Percentiles rank a stretch among this genome's conserved stretches.
Conservation (phyloP, 2,329 filamentous ascomycete genomes). For the Fusarium sp. region DNA sequence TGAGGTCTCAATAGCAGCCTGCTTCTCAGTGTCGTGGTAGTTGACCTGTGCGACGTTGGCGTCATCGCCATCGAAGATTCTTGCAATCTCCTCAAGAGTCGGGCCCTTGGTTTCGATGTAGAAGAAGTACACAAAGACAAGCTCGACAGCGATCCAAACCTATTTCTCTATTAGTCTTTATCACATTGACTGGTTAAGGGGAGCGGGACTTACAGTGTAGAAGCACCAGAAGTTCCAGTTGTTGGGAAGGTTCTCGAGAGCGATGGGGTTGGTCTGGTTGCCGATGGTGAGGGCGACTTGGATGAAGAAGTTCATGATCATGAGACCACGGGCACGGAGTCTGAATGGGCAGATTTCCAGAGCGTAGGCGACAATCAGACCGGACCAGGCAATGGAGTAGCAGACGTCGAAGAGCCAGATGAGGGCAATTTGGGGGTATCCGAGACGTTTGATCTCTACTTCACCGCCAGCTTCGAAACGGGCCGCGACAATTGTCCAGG, state of each 20-base stretch:
- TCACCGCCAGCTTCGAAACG: constrained; percentile 19
- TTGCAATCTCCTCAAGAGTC: constrained; percentile 71
- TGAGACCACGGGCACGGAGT: constrained; percentile 69
- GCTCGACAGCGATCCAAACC: constrained; percentile 55
- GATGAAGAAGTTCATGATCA: constrained; percentile 73
- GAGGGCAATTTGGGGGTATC: constrained; percentile 68
- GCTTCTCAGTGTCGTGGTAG: constrained; percentile 16
- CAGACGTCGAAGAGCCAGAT: constrained; percentile 71
- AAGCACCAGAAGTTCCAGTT: constrained; percentile 76
- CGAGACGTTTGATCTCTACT: constrained; percentile 51
- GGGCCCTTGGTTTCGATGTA: constrained; percentile 78
- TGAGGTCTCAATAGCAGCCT: constrained; percentile 3
- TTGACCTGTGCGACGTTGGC: constrained; percentile 46
- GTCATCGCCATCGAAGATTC: constrained; percentile 77
- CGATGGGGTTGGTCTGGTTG: constrained; percentile 73
- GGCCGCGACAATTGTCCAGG: constrained; percentile 23
- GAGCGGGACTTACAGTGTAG: constrained; percentile 61
- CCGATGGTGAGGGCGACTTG: constrained; percentile 72
- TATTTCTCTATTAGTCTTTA: background rate
- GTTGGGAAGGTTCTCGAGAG: constrained; percentile 69
- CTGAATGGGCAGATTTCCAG: constrained; percentile 71
- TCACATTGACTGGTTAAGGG: fast-evolving
- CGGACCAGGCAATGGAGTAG: constrained; percentile 71
- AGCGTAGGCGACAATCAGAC: constrained; percentile 68
- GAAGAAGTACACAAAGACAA: constrained; percentile 73